phyloP scores from a whole-genome alignment of 1,284 basidiomycete species.

The Ustilago nuda region DNA sequence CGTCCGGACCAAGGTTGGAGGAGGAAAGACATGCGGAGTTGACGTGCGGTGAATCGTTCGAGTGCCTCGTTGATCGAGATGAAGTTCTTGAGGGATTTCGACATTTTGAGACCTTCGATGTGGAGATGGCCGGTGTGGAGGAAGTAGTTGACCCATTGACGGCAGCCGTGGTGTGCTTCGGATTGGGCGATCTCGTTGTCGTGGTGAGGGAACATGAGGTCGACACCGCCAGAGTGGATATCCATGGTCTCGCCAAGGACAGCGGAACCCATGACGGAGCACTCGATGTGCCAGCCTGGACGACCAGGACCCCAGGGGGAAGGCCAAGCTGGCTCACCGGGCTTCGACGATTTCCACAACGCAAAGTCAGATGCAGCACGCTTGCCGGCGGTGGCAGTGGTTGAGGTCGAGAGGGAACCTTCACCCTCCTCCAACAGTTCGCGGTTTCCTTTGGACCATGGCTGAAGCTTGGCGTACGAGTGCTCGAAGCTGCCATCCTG shows the following conservation, averaged over 20 bases:
- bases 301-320: slow-evolving; percentile 97
- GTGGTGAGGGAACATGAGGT: slow-evolving; percentile 98
- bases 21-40: slow-evolving; percentile 93
- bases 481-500: slow-evolving; percentile 67
- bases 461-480: slow-evolving; percentile 93
- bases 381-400: slow-evolving; percentile 74
- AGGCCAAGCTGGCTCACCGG: slow-evolving; percentile 97
- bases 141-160: slow-evolving; percentile 98
- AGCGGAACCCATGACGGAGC: slow-evolving; percentile 97
- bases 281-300: slow-evolving; percentile 99
- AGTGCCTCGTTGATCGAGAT: slow-evolving; percentile 99
- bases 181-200: slow-evolving; percentile 99
- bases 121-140: slow-evolving; percentile 98
- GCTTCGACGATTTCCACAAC: slow-evolving; percentile 96
- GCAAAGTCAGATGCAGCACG: slow-evolving; percentile 84
- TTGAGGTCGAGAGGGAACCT: slow-evolving; percentile 74
- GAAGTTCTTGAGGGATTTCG: slow-evolving; percentile 98
- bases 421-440: slow-evolving; percentile 93
- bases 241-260: slow-evolving; percentile 94
- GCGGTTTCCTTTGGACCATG: slow-evolving; percentile 92
- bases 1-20: slow-evolving; percentile 91
- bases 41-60: slow-evolving; percentile 83
- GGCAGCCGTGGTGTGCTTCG: slow-evolving; percentile 88
- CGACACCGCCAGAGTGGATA: slow-evolving; percentile 96
- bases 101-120: slow-evolving; percentile 99